These are phyloP conservation scores for Syncephalastrum racemosum DNA, from an alignment of 371 early-diverging fungal genomes.

Conservation along the genomic window DNA sequence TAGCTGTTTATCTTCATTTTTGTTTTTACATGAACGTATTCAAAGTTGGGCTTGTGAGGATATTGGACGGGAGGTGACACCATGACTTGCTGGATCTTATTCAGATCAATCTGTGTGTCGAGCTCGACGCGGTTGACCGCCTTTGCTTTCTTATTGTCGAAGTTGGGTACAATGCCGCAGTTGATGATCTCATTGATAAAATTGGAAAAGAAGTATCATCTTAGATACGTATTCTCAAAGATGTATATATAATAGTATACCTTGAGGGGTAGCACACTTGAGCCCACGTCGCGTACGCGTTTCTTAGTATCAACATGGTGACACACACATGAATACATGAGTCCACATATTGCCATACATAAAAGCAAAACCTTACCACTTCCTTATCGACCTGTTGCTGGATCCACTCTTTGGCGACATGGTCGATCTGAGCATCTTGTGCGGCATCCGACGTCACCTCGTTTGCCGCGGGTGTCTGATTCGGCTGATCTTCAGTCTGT, in stretches of 20 bases:
- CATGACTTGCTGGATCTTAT: slow-evolving; percentile 61
- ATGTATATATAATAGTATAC: slow-evolving; percentile 14
- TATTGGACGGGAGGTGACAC: slow-evolving; percentile 56
- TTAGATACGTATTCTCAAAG: not conserved
- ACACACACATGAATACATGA: not conserved
- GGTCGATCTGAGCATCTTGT: slow-evolving; percentile 22
- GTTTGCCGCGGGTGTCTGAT: too few species aligned
- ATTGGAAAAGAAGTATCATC: not conserved
- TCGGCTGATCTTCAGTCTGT: too few species aligned
- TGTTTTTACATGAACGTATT: slow-evolving; percentile 57
- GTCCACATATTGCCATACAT: not conserved
- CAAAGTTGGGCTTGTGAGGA: slow-evolving; percentile 55
- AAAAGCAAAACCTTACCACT: slow-evolving; percentile 36
- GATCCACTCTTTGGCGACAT: slow-evolving; percentile 57
- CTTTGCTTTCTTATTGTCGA: slow-evolving; percentile 48
- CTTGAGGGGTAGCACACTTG: slow-evolving; percentile 44
- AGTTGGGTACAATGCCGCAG: slow-evolving; percentile 61
- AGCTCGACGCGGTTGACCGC: slow-evolving; percentile 64
- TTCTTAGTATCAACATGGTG: slow-evolving; percentile 32
- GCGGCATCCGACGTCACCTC: too few species aligned
- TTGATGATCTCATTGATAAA: slow-evolving; percentile 41
- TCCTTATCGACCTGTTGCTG: slow-evolving; percentile 49
- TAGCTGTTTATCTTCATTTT: too few species aligned
- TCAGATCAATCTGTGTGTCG: slow-evolving; percentile 52
- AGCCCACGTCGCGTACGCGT: slow-evolving; percentile 54